Evolutionary conservation across 2,329 filamentous ascomycete genomes (phyloP), one percentile per base, ranked within the genome.

Genomic region (Dichotomopilus funicola): DNA sequence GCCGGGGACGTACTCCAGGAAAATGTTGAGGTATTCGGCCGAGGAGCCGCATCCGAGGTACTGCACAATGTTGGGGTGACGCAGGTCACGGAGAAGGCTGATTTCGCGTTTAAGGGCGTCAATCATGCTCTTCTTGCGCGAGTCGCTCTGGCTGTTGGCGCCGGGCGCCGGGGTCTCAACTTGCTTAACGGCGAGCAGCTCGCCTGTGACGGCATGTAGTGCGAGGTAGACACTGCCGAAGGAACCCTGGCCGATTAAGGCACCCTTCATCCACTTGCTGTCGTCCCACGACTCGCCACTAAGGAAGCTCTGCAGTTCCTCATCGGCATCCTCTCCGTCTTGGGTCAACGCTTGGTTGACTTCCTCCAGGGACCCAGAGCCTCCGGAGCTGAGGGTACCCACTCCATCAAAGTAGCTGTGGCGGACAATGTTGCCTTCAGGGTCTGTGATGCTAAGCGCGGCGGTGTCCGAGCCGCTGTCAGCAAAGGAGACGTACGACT

Each of bases 211-310:
- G 50, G 94, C 89, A 70, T 99, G 94, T 36, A 99, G 79, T 33
- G 94, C 94, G 49, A 99, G 80, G 72, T 95, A 99, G 52, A 99
- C 94, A 64, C 87, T 91, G 66, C 94, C 94, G 67, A 99, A 99
- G 4, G 91, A 96, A 60, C 94, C 94, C 72, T 96, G 91, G 36
- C 94, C 94, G 63, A 99, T 99, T 60, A 97, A 78, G 36, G 92
- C 91, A 67, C 94, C 94, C 76, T 97, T 96, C 91, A 99, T 97
- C 89, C 95, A 99, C 71, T 96, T 95, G 75, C 92, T 88, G 60
- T 96, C 91, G 62, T 95, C 91, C 85, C 94, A 97, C 7, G 90
- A 95, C 68, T 96, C 90, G 61, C 90, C 89, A 37, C 90, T 85
- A 42, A 97, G 78, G 77, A 96, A 96, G 67, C 91, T 91, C 64